Conservation (phyloP, 108 stramenopile genomes). For the Epipyxis sp. region DNA sequence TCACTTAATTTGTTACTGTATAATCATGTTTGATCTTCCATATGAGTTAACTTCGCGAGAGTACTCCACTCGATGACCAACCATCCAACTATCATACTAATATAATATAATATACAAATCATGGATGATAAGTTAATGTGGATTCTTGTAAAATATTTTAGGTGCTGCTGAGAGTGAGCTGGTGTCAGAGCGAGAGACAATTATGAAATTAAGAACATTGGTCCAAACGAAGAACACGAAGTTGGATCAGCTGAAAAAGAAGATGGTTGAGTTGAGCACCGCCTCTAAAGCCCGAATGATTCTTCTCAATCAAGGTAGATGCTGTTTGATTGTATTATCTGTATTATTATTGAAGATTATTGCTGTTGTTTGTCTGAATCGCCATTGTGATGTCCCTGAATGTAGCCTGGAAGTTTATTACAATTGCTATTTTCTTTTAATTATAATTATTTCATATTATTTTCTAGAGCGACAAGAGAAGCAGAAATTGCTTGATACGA, state of each 20-base stretch:
- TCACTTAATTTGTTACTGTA: too few relatives aligned
- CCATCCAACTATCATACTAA: too few relatives aligned
- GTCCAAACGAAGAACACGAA: slow-evolving; percentile 49
- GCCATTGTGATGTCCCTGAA: slow-evolving; percentile 48
- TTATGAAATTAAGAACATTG: slow-evolving; percentile 39
- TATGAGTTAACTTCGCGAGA: too few relatives aligned
- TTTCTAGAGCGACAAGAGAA: slow-evolving; percentile 8
- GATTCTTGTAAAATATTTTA: too few relatives aligned
- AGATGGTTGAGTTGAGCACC: slow-evolving; percentile 46
- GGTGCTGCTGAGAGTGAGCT: slow-evolving; percentile 54
- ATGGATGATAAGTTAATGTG: too few relatives aligned
- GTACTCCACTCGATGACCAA: too few relatives aligned
- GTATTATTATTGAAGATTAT: neutral
- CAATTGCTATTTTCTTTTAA: neutral
- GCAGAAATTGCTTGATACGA: neutral
- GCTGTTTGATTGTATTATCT: too few relatives aligned
- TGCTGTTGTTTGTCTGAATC: slow-evolving; percentile 47
- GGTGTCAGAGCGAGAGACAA: slow-evolving; percentile 46
- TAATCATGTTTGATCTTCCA: too few relatives aligned
- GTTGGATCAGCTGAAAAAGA: slow-evolving; percentile 58
- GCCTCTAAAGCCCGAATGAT: slow-evolving; percentile 36
- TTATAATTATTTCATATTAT: too few relatives aligned
- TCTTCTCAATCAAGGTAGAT: slow-evolving; percentile 41
- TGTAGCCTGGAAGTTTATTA: slow-evolving; percentile 42
- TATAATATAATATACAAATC: too few relatives aligned